Evolutionary conservation across 192 early-diverging fungal species (phyloP).

Genomic region (Podila clonocystis): DNA sequence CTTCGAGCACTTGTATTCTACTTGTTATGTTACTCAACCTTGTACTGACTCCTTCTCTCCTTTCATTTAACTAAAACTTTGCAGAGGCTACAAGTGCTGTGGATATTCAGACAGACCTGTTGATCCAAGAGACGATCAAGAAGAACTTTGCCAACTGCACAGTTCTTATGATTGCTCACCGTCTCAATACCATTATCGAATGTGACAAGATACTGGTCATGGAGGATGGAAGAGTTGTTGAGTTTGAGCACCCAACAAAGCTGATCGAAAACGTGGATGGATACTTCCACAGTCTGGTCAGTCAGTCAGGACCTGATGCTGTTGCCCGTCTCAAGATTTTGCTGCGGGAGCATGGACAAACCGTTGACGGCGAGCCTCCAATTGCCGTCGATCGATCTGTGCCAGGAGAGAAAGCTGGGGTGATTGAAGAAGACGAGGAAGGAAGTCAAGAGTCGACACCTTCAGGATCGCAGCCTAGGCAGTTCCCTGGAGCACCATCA

Average conservation of each 20-base stretch:
- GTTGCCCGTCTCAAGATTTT: slow-evolving; percentile 41
- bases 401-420: not conserved
- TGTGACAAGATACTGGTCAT: slow-evolving; percentile 64
- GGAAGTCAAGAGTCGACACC: not conserved
- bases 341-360: slow-evolving; percentile 43
- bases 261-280: slow-evolving; percentile 52
- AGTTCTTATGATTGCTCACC: slow-evolving; percentile 74
- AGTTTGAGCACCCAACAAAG: slow-evolving; percentile 52
- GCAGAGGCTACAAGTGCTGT: slow-evolving; percentile 66
- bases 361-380: slow-evolving; percentile 21
- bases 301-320: slow-evolving; percentile 43
- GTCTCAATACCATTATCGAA: slow-evolving; percentile 65
- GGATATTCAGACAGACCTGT: slow-evolving; percentile 57
- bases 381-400: slow-evolving; percentile 6
- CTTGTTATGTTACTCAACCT: not conserved
- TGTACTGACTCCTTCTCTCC: not conserved
- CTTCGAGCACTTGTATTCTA: not conserved
- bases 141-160: slow-evolving; percentile 62
- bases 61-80: not conserved
- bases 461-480: not conserved
- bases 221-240: slow-evolving; percentile 56
- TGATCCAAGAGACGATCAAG: slow-evolving; percentile 64
- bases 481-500: not conserved
- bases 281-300: slow-evolving; percentile 50
- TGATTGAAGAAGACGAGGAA: slow-evolving; percentile 12